Evolutionary conservation across 192 early-diverging fungal species (phyloP).

Genomic region (Coemansia sp.): DNA sequence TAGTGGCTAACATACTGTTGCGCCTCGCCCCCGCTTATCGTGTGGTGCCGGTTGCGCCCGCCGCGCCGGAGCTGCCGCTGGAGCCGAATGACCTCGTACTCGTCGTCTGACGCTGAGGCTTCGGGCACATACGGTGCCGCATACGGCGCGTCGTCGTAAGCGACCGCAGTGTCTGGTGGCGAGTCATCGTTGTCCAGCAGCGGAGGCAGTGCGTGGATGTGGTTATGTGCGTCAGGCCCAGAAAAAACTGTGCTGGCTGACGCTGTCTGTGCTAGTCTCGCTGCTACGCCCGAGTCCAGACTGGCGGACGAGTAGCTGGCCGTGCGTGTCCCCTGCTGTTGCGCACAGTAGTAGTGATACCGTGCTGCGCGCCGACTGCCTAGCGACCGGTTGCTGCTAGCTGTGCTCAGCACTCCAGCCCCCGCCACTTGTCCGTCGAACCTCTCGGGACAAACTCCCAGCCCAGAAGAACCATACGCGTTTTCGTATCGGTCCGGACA

Average conservation of each 20-base stretch:
- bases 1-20: background rate
- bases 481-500: constrained; percentile 29
- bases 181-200: background rate
- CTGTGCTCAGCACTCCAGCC: background rate
- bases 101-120: background rate
- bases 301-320: background rate
- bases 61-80: background rate
- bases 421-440: background rate
- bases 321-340: background rate
- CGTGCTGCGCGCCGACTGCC: background rate
- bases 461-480: background rate
- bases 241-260: background rate
- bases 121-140: background rate
- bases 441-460: background rate
- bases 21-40: background rate
- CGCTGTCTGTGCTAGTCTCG: background rate
- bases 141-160: background rate
- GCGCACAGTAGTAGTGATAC: background rate
- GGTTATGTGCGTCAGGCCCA: background rate
- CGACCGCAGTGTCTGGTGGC: background rate
- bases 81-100: background rate
- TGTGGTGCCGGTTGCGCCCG: background rate
- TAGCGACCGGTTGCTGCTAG: constrained; percentile 1
- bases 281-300: background rate
- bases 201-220: background rate